Base-by-base conservation (phyloP, 768 basidiomycete genomes). In the Boletellus sp. region DNA sequence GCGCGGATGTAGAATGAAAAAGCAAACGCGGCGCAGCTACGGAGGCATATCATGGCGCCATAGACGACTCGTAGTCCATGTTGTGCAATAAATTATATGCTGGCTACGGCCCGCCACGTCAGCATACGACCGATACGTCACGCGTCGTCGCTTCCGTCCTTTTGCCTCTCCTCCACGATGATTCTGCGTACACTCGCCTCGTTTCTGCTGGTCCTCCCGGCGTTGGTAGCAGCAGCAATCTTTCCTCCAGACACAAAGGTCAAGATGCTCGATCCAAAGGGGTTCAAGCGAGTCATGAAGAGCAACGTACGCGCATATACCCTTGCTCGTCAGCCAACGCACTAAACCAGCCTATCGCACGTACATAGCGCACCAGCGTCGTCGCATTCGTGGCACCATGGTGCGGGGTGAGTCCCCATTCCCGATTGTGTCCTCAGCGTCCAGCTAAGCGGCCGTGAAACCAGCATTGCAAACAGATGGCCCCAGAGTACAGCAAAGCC, bases 331-430 rank as follows among this genome's bases (percentile, higher is more conserved):
- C 36, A 7, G n/a, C 8, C 16, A n/a, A 19, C 15, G 3, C 16
- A 17, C 40, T 40, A 2, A 41, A 8, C n/a, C 24, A 1, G n/a
- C 24, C 5, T 17, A 16, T 10, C 12, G n/a, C 26, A 47, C 17
- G 7, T 11, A 33, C 41, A 10, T 57, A 91, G 90, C 73, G 79
- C 70, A 87, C 90, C 28, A 80, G 76, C 53, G 67, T 94, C 62
- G 85, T 95, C 16, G 94, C 91, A 2, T 96, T 94, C 63, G 87
- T 94, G 12, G 94, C 94, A n/a, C 89, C 92, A 4, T 95, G 93
- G 94, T 93, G 89, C 62, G 89, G 87, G 56, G 87, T 90, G 66
- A 64, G 86, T 56, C 33, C 31, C 9, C n/a, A 22, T 10, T 42
- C 19, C 22, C 43, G 2, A 37, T 15, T n/a, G 6, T 20, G 32